Evolutionary conservation across 2,329 filamentous ascomycete genomes (phyloP).

Genomic region (Setomelanomma holmii): DNA sequence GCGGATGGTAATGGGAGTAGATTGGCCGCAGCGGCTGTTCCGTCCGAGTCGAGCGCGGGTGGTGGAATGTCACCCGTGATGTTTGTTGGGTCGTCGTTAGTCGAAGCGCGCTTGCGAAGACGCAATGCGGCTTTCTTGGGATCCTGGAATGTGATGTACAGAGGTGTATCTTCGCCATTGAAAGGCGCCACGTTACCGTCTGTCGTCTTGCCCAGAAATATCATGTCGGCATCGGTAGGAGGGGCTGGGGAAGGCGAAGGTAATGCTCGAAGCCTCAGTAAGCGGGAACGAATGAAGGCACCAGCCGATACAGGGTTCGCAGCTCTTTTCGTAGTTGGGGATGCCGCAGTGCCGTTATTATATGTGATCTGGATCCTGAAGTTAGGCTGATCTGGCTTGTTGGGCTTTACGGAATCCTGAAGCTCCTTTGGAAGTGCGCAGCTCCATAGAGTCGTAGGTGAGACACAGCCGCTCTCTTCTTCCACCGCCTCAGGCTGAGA

Average conservation of each 20-base stretch:
- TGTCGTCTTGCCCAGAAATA: slow-evolving; percentile 84
- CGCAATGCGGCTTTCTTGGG: slow-evolving; percentile 35
- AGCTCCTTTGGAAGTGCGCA: slow-evolving; percentile 83
- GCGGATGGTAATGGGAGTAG: slow-evolving; percentile 72
- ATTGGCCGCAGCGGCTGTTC: slow-evolving; percentile 73
- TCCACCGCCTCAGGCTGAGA: slow-evolving; percentile 72
- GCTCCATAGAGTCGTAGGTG: slow-evolving; percentile 80
- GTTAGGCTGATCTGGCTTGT: slow-evolving; percentile 73
- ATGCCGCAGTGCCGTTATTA: slow-evolving; percentile 57
- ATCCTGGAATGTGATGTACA: slow-evolving; percentile 78
- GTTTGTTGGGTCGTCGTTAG: slow-evolving; percentile 43
- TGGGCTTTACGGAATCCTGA: slow-evolving; percentile 69
- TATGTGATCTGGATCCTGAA: slow-evolving; percentile 79
- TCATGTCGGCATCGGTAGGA: slow-evolving; percentile 72
- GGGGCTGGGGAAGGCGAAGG: slow-evolving; percentile 62
- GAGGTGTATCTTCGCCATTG: slow-evolving; percentile 85
- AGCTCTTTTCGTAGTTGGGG: slow-evolving; percentile 58
- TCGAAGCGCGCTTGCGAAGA: slow-evolving; percentile 46
- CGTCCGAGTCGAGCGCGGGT: slow-evolving; percentile 69
- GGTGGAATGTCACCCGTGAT: slow-evolving; percentile 66
- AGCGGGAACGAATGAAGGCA: slow-evolving; percentile 39
- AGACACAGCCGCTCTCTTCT: slow-evolving; percentile 72
- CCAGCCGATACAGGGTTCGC: slow-evolving; percentile 62
- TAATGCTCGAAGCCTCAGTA: slow-evolving; percentile 34
- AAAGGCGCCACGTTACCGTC: slow-evolving; percentile 75